Base-by-base conservation (phyloP, 768 basidiomycete species). In the Trametes cingulata region DNA sequence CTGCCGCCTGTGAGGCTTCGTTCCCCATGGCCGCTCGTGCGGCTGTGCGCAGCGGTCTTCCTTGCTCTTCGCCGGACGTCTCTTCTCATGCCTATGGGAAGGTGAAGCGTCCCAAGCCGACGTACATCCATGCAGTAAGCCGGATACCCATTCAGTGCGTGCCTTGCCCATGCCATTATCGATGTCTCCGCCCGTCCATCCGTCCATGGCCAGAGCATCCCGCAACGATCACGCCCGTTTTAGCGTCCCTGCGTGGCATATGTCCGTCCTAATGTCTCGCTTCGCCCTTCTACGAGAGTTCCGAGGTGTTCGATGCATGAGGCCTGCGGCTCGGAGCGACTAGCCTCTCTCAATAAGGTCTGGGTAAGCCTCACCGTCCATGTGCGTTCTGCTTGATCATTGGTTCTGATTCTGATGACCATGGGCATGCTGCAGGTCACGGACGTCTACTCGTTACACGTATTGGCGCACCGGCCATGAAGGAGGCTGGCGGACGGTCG, bases 31-130 rank as follows among this genome's bases (percentile, higher is more conserved):
- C 29, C 37, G 37, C 47, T 6, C 27, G 39, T 47, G 25, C 47
- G 47, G 47, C 56, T 49, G 47, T 57, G 47, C 47, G 56, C 39
- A 42, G 37, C 55, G 55, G 39, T 14, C 40, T 33, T 50, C 40
- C 14, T 8, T 19, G 19, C 15, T 25, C 37, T 52, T 36, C 27
- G 29, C 47, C 13, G 25, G 19, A 17, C 55, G 24, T 19, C 39
- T 24, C 25, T 25, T 49, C 55, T 19, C 55, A 48, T 37, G 55
- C 46, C 24, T n/a, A 48, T 56, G 55, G 46, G 47, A 57, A 57
- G 27, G 17, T 27, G n/a, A 41, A 40, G 24, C 46, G 6, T 12
- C 45, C 22, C 22, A 9, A 29, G 56, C 48, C 56, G 36, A 27
- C 54, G 27, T 41, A 12, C 56, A 47, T 42, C 47, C 47, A 41